Percentiles rank a stretch among this genome's conserved stretches.
Evolutionary conservation across 441 rosid genomes (phyloP).

Genomic region (Brassica balearica): DNA sequence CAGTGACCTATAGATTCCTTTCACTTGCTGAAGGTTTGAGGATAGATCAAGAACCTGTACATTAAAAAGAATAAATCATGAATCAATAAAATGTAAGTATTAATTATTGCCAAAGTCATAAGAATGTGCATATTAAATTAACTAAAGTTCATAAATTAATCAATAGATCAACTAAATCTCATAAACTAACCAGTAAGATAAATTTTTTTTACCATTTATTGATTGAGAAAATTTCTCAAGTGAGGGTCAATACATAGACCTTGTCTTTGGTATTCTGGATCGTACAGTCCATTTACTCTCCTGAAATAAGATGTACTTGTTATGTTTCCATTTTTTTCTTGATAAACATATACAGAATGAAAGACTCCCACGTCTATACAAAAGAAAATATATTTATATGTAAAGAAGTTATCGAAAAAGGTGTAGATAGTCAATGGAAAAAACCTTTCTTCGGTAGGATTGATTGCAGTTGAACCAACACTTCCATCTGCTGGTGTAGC

Average conservation of each 20-base stretch:
- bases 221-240: slow-evolving; percentile 1
- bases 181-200: background rate
- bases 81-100: background rate
- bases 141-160: background rate
- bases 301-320: slow-evolving; percentile 14
- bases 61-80: background rate
- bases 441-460: slow-evolving; percentile 5
- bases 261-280: slow-evolving; percentile 16
- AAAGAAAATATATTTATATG: background rate
- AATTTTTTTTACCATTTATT: background rate
- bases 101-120: background rate
- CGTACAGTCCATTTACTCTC: background rate
- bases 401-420: background rate
- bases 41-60: background rate
- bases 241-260: slow-evolving; percentile 30
- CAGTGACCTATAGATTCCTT: background rate
- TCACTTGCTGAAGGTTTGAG: background rate
- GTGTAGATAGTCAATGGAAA: background rate
- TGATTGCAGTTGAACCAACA: background rate
- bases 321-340: background rate
- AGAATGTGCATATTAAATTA: background rate
- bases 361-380: background rate
- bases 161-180: background rate
- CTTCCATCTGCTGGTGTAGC: background rate
- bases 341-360: background rate